Evolutionary conservation across 2,329 filamentous ascomycete species (phyloP).

Genomic region (Colletotrichum sidae): DNA sequence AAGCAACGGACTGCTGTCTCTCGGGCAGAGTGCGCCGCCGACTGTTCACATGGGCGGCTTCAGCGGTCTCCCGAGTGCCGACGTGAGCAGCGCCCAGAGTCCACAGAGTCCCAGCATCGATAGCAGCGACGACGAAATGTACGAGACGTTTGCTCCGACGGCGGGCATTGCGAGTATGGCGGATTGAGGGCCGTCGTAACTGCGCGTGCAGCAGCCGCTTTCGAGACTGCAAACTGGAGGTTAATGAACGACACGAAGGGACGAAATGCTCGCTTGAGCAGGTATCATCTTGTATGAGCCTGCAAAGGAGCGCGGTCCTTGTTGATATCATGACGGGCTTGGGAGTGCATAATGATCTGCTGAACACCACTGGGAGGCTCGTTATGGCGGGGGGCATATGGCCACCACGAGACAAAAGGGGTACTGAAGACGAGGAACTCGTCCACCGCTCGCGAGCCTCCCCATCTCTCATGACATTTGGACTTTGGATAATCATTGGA

Average conservation of each 20-base stretch:
- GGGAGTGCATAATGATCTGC: constrained; percentile 29
- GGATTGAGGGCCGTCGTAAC: constrained; percentile 33
- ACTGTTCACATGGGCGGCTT: constrained; percentile 47
- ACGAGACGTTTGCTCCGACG: constrained; percentile 56
- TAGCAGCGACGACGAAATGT: constrained; percentile 68
- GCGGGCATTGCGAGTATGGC: constrained; percentile 47
- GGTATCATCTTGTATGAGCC: background rate
- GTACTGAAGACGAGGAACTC: background rate
- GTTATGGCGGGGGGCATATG: constrained; percentile 4
- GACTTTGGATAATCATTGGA: constrained; percentile 18
- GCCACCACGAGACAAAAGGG: background rate
- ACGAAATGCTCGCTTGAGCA: constrained; percentile 19
- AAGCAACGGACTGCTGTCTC: constrained; percentile 35
- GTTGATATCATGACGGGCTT: background rate
- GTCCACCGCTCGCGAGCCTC: constrained; percentile 2
- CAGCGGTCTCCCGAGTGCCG: constrained; percentile 58
- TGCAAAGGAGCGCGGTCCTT: background rate
- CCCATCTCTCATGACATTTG: constrained; percentile 22
- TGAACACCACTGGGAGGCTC: constrained; percentile 22
- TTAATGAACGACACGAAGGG: constrained; percentile 21
- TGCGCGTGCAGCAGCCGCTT: constrained; percentile 4
- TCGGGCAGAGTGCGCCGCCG: constrained; percentile 31
- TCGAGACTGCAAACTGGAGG: constrained; percentile 8
- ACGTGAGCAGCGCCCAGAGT: constrained; percentile 64
- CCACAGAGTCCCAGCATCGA: constrained; percentile 61